phyloP scores from a whole-genome alignment of 208 protist species.

The Herpetomonas tarakana region DNA sequence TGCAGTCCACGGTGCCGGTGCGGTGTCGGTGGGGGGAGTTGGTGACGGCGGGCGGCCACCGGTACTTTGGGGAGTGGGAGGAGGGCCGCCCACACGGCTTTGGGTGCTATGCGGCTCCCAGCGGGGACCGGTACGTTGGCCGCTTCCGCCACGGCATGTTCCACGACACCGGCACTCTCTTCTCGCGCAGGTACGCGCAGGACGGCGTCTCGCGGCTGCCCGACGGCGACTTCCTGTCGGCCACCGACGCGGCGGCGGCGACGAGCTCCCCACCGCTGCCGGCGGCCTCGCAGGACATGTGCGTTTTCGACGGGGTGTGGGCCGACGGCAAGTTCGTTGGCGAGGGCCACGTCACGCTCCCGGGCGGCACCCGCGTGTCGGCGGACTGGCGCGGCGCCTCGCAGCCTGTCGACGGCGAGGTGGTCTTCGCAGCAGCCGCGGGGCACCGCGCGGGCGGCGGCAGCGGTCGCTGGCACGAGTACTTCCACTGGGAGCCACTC shows the following conservation, averaged over 20 bases:
- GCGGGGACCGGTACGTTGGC: conserved; percentile 71
- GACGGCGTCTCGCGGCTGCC: conserved; percentile 13
- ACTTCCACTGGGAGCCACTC: conserved; percentile 80
- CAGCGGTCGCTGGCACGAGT: conserved; percentile 46
- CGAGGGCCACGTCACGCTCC: conserved; percentile 69
- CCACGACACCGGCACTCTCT: conserved; percentile 70
- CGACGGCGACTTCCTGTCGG: neutral
- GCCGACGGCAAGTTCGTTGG: conserved; percentile 40
- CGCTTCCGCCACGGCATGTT: conserved; percentile 48
- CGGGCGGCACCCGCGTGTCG: conserved; percentile 45
- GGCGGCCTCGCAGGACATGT: conserved; percentile 16
- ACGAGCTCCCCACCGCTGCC: too few relatives aligned
- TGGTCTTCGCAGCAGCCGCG: conserved; percentile 24
- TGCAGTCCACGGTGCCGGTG: conserved; percentile 20
- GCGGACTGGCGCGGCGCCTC: conserved; percentile 58
- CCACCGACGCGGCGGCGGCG: neutral
- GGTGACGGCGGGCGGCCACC: conserved; percentile 41
- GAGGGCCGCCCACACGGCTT: conserved; percentile 63
- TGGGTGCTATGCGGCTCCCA: conserved; percentile 58
- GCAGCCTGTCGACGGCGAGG: conserved; percentile 36
- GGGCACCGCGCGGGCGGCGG: conserved; percentile 10
- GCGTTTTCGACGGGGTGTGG: conserved; percentile 72
- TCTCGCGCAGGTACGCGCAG: conserved; percentile 15
- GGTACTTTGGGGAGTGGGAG: conserved; percentile 83
- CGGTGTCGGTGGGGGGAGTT: conserved; percentile 69